Conservation (phyloP, 2,329 filamentous ascomycete genomes). For the Zymoseptoria brevis region DNA sequence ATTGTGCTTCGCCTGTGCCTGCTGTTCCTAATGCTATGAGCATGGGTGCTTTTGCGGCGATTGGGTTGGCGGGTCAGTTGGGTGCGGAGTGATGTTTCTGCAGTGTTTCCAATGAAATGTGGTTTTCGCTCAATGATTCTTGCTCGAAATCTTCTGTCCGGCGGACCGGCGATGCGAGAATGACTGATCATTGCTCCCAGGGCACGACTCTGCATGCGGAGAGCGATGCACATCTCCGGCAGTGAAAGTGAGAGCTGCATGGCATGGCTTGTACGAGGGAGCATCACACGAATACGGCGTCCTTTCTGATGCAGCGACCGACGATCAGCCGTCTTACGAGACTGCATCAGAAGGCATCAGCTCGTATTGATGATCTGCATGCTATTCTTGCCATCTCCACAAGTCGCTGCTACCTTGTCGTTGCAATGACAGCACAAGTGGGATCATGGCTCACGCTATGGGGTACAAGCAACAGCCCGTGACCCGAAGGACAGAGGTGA, state of each 20-base stretch:
- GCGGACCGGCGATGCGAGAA: not conserved
- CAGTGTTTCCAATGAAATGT: too few species aligned
- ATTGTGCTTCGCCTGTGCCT: constrained; percentile 4
- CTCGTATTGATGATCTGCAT: not conserved
- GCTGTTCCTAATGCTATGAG: constrained; percentile 1
- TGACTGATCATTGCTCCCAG: too few species aligned
- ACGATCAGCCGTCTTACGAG: not conserved
- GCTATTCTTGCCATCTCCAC: not conserved
- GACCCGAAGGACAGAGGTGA: not conserved
- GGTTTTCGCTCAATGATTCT: too few species aligned
- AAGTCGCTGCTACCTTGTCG: not conserved
- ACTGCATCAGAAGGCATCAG: not conserved
- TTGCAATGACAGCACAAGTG: not conserved
- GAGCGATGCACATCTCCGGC: not conserved
- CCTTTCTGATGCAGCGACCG: not conserved
- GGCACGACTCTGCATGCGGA: not conserved
- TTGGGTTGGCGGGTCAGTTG: not conserved
- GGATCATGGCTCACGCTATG: too few species aligned
- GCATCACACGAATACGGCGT: not conserved
- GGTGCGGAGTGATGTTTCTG: not conserved
- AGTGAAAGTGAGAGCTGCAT: not conserved
- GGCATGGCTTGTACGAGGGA: too few species aligned
- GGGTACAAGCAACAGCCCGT: not conserved
- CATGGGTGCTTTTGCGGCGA: constrained; percentile 1
- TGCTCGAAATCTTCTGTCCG: too few species aligned